Evolutionary conservation across 495 filamentous ascomycete species (phyloP).

Genomic region (Talaromyces trachyspermus): DNA sequence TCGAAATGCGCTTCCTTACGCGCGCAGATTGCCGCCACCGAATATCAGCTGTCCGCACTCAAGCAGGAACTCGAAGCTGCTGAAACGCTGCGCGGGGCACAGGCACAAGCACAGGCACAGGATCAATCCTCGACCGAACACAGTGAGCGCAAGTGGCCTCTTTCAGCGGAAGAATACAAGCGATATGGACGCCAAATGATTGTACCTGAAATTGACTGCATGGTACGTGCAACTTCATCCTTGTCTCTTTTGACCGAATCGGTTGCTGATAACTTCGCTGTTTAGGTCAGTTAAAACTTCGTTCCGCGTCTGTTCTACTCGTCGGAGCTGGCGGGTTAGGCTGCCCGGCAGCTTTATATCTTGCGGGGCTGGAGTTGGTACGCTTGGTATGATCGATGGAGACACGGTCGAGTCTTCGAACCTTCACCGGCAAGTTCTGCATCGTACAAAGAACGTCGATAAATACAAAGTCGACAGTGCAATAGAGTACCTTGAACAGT

Average conservation of each 20-base stretch:
- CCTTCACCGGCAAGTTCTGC: slow-evolving; percentile 85
- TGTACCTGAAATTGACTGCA: slow-evolving; percentile 70
- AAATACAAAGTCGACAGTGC: slow-evolving; percentile 76
- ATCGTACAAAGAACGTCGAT: slow-evolving; percentile 63
- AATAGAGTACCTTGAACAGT: slow-evolving; percentile 57
- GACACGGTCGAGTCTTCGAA: slow-evolving; percentile 86
- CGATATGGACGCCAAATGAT: slow-evolving; percentile 93
- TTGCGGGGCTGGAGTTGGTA: slow-evolving; percentile 80
- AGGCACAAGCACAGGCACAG: not conserved
- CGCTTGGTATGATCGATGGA: slow-evolving; percentile 76
- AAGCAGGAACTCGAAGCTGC: slow-evolving; percentile 30
- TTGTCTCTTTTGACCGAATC: not conserved
- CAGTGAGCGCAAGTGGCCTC: slow-evolving; percentile 46
- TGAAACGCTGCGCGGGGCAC: slow-evolving; percentile 4
- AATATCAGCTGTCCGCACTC: slow-evolving; percentile 28
- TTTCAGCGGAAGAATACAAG: slow-evolving; percentile 61
- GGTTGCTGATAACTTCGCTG: slow-evolving; percentile 10
- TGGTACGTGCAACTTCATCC: slow-evolving; percentile 35
- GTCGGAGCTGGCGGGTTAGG: slow-evolving; percentile 91
- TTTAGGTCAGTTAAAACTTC: slow-evolving; percentile 72
- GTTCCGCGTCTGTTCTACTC: slow-evolving; percentile 62
- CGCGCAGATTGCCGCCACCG: slow-evolving; percentile 32
- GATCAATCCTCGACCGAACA: slow-evolving; percentile 2
- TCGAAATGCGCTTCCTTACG: slow-evolving; percentile 31
- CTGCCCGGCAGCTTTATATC: slow-evolving; percentile 83